Evolutionary conservation across 2,329 filamentous ascomycete species (phyloP).

Genomic region (Dactylonectria macrodidyma): DNA sequence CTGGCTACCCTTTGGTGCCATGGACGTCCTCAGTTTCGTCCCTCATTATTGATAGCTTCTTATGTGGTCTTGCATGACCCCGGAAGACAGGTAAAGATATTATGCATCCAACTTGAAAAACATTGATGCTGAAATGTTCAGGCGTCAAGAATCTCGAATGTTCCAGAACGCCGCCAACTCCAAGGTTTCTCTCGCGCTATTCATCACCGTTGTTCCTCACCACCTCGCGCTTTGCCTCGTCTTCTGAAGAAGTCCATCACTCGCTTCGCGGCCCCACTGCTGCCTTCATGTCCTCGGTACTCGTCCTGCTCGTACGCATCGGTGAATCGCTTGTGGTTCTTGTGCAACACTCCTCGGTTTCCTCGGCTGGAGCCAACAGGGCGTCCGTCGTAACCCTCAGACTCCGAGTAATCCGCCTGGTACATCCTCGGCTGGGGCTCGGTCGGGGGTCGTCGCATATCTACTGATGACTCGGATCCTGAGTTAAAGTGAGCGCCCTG

Average conservation of each 20-base stretch:
- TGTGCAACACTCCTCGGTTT: conserved; percentile 77
- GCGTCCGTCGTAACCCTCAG: conserved; percentile 60
- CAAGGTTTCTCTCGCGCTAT: conserved; percentile 36
- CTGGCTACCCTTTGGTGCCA: conserved; percentile 15
- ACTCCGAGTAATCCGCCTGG: conserved; percentile 59
- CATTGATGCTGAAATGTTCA: conserved; percentile 42
- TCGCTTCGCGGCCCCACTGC: conserved; percentile 87
- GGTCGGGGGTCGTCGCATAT: conserved; percentile 60
- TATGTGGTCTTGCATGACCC: conserved; percentile 42
- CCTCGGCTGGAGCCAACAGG: conserved; percentile 56
- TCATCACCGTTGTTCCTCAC: conserved; percentile 67
- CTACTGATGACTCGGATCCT: conserved; percentile 69
- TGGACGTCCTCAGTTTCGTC: conserved; percentile 39
- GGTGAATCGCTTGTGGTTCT: conserved; percentile 88
- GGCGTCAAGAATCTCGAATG: conserved; percentile 43
- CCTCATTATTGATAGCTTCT: conserved; percentile 47
- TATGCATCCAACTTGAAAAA: conserved; percentile 47
- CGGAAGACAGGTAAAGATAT: conserved; percentile 45
- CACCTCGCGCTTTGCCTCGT: conserved; percentile 81
- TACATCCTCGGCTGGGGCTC: conserved; percentile 60
- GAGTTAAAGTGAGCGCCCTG: conserved; percentile 62
- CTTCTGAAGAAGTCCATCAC: conserved; percentile 99
- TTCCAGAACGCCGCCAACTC: conserved; percentile 44
- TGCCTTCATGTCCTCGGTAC: conserved; percentile 80
- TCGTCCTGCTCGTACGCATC: conserved; percentile 88